Conservation (phyloP, 208 protist species). For the Trypanosoma avium region DNA sequence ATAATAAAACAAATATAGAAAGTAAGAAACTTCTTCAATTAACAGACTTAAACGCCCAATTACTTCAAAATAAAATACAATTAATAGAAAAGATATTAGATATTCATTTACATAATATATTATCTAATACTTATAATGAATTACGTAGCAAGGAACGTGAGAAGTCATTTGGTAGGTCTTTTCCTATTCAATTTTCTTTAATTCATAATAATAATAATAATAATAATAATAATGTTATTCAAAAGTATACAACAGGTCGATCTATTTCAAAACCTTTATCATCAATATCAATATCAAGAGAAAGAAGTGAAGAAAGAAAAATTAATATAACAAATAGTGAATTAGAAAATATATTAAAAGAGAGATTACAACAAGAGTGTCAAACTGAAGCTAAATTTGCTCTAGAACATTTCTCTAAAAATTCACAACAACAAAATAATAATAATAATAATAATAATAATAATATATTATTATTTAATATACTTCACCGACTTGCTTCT, state of each 20-base stretch:
- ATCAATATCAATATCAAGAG: neutral
- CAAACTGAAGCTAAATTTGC: neutral
- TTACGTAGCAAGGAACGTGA: slow-evolving; percentile 2
- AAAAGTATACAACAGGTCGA: neutral
- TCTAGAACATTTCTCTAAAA: neutral
- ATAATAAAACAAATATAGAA: neutral
- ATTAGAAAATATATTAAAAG: no score
- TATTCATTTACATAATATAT: slow-evolving; percentile 16
- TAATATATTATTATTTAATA: neutral
- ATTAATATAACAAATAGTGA: no score
- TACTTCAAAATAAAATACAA: slow-evolving; percentile 4
- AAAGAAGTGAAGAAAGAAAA: no score
- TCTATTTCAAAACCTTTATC: neutral
- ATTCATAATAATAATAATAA: neutral
- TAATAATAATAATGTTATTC: neutral
- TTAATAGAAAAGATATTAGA: slow-evolving; percentile 28
- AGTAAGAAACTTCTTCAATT: neutral
- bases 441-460: neutral
- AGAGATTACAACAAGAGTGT: neutral
- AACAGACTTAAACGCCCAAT: neutral
- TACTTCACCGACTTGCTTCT: slow-evolving; percentile 1
- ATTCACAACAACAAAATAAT: neutral
- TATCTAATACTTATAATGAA: neutral
- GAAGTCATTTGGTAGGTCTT: neutral
- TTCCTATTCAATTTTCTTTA: neutral